Base-by-base conservation (phyloP, 2,329 filamentous ascomycete genomes). In the Xylariaceae sp. region DNA sequence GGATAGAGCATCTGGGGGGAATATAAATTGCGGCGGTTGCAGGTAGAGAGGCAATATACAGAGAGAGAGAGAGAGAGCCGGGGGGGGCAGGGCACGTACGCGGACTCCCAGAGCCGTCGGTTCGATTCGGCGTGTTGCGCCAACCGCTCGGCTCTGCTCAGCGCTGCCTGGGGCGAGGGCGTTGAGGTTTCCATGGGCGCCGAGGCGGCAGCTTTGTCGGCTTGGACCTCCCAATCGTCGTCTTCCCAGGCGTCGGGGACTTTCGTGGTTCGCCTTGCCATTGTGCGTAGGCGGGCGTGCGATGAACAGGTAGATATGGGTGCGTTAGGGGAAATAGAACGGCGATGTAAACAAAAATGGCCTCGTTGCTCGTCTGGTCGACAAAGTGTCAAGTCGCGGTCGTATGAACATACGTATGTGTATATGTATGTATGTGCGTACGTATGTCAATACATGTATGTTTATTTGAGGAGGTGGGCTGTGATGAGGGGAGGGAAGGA, bases 61-160 rank as follows among this genome's bases (percentile, higher is more conserved):
- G 20, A 21, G 40, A 20, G 23, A 19, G 21, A 16, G 16, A 16
- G 44, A 23, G 23, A 21, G 19, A 55, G 20, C 48, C 1, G 40
- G 23, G 53, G 18, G 29, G 42, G 40, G 19, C 32, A 16, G 14
- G 63, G 20, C 20, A 70, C 85, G 54, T 85, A 95, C 89, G 93
- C 93, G 69, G 91, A 88, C 69, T 95, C 86, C 93, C 93, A 97
- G 53, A 97, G 76, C 73, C 89, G 89, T 67, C 88, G 86, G 72
- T 97, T 96, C 50, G 88, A 83, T 71, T 96, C 91, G 23, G 84
- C 85, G 72, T 98, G 93, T 70, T 88, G 84, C 12, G 89, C 90
- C 60, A 89, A 80, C 42, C 89, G 86, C 74, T 97, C 89, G 3
- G 90, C 86, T 69, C 89, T 92, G 62, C 85, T 87, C 57, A 91